Evolutionary conservation across 1,284 basidiomycete species (phyloP).

Genomic region (Anthracocystis walkeri): DNA sequence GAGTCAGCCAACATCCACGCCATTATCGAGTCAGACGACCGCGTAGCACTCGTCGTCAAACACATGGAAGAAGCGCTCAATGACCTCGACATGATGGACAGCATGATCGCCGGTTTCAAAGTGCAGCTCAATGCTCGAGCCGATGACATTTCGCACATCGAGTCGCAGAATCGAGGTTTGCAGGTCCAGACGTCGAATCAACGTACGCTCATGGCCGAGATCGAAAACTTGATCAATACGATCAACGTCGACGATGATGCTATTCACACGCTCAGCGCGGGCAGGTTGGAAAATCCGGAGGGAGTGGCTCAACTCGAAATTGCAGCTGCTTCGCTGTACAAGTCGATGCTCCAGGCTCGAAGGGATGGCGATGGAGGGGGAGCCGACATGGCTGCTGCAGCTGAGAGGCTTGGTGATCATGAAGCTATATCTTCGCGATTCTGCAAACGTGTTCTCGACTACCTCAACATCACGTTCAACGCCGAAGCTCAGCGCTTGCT

Average conservation of each 20-base stretch:
- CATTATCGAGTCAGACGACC: slow-evolving; percentile 88
- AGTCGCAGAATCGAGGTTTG: slow-evolving; percentile 93
- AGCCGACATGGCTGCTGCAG: slow-evolving; percentile 81
- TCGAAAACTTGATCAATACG: slow-evolving; percentile 78
- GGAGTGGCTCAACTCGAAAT: slow-evolving; percentile 81
- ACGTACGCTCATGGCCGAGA: slow-evolving; percentile 72
- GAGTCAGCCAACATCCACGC: slow-evolving; percentile 88
- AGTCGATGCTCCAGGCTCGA: slow-evolving; percentile 89
- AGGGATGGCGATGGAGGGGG: slow-evolving; percentile 76
- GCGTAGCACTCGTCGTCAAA: slow-evolving; percentile 86
- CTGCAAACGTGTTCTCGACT: slow-evolving; percentile 89
- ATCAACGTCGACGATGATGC: slow-evolving; percentile 87
- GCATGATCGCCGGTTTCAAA: slow-evolving; percentile 64
- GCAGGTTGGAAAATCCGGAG: slow-evolving; percentile 81
- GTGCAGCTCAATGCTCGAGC: slow-evolving; percentile 63
- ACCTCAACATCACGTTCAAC: slow-evolving; percentile 87
- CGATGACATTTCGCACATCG: slow-evolving; percentile 93
- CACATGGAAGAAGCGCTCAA: slow-evolving; percentile 86
- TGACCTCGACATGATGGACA: slow-evolving; percentile 83
- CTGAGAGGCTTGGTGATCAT: slow-evolving; percentile 87
- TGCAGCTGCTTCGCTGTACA: slow-evolving; percentile 90
- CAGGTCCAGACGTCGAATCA: slow-evolving; percentile 99
- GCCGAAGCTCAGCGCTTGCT: slow-evolving; percentile 50
- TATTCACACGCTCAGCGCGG: slow-evolving; percentile 82
- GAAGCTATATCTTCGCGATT: slow-evolving; percentile 87